Conservation (phyloP, 1,139 yeast species). For the Yamadazyma pseudoaaseri region DNA sequence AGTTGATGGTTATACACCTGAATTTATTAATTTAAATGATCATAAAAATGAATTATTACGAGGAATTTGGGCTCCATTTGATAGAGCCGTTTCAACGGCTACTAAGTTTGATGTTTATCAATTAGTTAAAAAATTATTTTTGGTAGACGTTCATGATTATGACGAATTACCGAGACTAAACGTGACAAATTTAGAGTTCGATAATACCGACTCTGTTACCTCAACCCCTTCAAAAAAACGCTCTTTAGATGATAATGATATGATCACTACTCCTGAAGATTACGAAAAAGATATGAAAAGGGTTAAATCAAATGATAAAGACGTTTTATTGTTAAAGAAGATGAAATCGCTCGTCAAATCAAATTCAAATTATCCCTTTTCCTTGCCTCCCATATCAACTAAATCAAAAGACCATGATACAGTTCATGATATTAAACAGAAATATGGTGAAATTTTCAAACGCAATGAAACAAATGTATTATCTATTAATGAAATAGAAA, state of each 20-base stretch:
- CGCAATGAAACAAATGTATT: constrained; percentile 34
- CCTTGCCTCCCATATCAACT: constrained; percentile 53
- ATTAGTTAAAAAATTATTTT: constrained; percentile 36
- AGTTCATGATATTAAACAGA: constrained; percentile 56
- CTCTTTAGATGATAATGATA: constrained; percentile 1
- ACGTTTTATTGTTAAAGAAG: constrained; percentile 11
- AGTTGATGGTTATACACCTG: constrained; percentile 22
- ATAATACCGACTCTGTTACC: not conserved
- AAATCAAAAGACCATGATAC: constrained; percentile 26
- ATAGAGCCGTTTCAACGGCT: constrained; percentile 43
- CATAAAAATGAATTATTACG: constrained; percentile 26
- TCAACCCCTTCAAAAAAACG: constrained; percentile 23
- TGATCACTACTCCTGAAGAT: not conserved
- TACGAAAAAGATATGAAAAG: not conserved
- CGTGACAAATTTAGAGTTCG: constrained; percentile 4
- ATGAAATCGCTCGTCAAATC: constrained; percentile 7
- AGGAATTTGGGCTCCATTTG: constrained; percentile 48
- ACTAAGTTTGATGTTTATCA: constrained; percentile 42
- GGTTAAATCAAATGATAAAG: not conserved
- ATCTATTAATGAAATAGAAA: constrained; percentile 33
- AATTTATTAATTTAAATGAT: constrained; percentile 28
- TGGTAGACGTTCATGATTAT: constrained; percentile 47
- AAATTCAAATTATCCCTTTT: constrained; percentile 49
- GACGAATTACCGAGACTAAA: constrained; percentile 33
- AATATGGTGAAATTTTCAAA: constrained; percentile 47